phyloP scores from a whole-genome alignment of 148 eudicot species.

The Pouteria glomerata region DNA sequence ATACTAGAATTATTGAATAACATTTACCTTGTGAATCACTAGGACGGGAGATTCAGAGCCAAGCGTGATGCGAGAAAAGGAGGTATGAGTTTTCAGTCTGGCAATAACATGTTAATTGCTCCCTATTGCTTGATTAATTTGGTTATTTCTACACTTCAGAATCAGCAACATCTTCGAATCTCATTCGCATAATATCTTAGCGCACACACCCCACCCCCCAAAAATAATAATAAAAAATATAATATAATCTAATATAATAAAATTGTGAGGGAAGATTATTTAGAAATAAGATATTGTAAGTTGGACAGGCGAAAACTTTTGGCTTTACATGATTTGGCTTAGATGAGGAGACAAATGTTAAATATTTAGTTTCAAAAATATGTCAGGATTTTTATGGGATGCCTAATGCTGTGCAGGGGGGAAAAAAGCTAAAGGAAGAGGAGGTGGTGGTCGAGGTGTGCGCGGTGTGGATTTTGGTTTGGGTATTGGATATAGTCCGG shows the following conservation, averaged over 20 bases:
- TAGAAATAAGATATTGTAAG: no score
- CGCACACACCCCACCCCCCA: no score
- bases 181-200: no score
- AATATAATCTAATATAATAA: not conserved
- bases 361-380: not conserved
- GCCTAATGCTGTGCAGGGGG: conserved; percentile 56
- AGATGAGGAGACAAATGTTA: not conserved
- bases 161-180: not conserved
- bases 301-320: not conserved
- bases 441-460: conserved; percentile 75
- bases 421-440: conserved; percentile 92
- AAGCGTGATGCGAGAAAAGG: conserved; percentile 95
- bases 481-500: conserved; percentile 86
- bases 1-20: conserved; percentile 20
- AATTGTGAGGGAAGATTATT: not conserved
- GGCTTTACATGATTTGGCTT: not conserved
- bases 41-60: conserved; percentile 98
- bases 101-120: conserved; percentile 6
- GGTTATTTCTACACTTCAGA: not conserved
- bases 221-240: no score
- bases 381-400: not conserved
- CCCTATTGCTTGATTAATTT: not conserved
- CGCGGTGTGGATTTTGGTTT: conserved; percentile 97
- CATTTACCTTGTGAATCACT: conserved; percentile 43
- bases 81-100: conserved; percentile 50